Conservation (phyloP, 2,329 filamentous ascomycete genomes). For the Pseudogymnoascus sp. region DNA sequence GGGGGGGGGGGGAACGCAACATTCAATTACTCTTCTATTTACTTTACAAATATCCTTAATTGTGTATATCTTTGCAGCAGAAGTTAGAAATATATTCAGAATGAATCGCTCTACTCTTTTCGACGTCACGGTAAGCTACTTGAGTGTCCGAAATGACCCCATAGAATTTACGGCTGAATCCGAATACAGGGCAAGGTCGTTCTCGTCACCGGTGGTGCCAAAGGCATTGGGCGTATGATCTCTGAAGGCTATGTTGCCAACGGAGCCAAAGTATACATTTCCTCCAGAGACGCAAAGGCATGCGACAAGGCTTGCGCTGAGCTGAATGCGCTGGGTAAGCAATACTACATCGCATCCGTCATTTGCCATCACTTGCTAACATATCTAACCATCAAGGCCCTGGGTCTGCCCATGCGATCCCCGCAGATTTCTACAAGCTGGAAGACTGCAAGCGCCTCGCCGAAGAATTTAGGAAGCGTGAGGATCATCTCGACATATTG, state of each 20-base stretch:
- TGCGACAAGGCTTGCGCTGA: slow-evolving; percentile 54
- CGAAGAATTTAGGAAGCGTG: slow-evolving; percentile 45
- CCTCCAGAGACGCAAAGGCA: slow-evolving; percentile 54
- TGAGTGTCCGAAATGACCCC: background rate
- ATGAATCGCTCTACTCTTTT: slow-evolving; percentile 53
- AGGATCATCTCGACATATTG: slow-evolving; percentile 51
- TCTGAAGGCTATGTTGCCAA: slow-evolving; percentile 58
- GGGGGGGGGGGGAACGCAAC: background rate
- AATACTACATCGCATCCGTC: background rate
- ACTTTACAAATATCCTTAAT: background rate
- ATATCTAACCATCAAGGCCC: slow-evolving; percentile 24
- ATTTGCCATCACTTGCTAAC: background rate
- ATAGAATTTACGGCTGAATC: slow-evolving; percentile 9
- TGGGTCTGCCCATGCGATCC: slow-evolving; percentile 52
- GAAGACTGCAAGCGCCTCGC: slow-evolving; percentile 51
- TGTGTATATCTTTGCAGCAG: background rate
- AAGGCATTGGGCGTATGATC: slow-evolving; percentile 63
- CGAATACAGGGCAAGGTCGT: slow-evolving; percentile 43
- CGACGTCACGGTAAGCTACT: slow-evolving; percentile 46
- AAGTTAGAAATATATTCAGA: slow-evolving; percentile 13
- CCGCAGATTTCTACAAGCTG: slow-evolving; percentile 57
- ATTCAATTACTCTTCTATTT: background rate
- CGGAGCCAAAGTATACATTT: slow-evolving; percentile 63
- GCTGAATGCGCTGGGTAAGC: slow-evolving; percentile 44
- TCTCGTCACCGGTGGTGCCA: slow-evolving; percentile 51